phyloP scores from a whole-genome alignment of 495 filamentous ascomycete species.

The Aspergillus diversus region DNA sequence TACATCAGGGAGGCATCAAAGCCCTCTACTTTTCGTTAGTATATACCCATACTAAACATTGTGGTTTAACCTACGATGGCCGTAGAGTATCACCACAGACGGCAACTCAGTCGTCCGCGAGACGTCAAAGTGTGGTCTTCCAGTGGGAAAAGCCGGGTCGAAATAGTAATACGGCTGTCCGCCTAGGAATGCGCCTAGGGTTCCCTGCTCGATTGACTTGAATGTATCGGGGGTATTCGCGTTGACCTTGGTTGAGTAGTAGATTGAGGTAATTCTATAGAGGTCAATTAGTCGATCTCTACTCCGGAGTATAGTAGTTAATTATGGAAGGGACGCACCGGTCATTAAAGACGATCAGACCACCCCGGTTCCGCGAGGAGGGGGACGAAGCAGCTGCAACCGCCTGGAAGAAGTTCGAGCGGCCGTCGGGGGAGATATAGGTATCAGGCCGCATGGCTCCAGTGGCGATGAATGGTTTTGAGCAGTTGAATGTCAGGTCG shows the following conservation, averaged over 20 bases:
- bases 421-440: conserved; percentile 6
- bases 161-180: conserved; percentile 13
- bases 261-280: conserved; percentile 2
- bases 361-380: background rate
- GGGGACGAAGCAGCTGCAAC: background rate
- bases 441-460: conserved; percentile 6
- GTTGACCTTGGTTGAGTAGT: conserved; percentile 6
- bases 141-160: background rate
- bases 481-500: conserved; percentile 8
- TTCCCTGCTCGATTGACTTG: conserved; percentile 4
- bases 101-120: conserved; percentile 2
- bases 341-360: conserved; percentile 6
- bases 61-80: conserved; percentile 5
- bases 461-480: conserved; percentile 2
- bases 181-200: conserved; percentile 3
- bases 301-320: background rate
- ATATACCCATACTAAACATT: background rate
- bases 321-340: background rate
- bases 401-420: conserved; percentile 6
- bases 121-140: conserved; percentile 7
- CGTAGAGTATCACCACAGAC: conserved; percentile 8
- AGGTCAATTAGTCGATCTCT: background rate
- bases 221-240: conserved; percentile 1
- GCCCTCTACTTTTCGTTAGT: background rate
- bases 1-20: conserved; percentile 9